Conservation (phyloP, 2,329 filamentous ascomycete genomes). For the Ophiocordyceps camponoti-floridani region DNA sequence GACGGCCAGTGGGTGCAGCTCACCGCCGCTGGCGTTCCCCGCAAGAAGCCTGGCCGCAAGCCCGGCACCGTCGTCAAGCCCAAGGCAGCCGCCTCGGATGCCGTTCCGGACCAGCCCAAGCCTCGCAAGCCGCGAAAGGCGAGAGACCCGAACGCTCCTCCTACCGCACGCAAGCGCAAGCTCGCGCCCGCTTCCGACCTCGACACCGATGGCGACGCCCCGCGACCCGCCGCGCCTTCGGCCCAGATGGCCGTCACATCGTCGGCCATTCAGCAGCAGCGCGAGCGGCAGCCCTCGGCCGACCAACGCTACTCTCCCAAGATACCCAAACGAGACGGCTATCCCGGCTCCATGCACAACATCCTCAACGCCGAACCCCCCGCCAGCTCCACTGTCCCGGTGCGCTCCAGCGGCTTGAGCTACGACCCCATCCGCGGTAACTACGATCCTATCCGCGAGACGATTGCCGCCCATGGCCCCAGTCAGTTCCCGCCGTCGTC, state of each 20-base stretch:
- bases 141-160: constrained; percentile 38
- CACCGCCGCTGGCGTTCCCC: constrained; percentile 37
- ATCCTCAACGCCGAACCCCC: constrained; percentile 34
- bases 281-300: constrained; percentile 9
- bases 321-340: constrained; percentile 31
- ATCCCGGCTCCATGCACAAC: constrained; percentile 33
- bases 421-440: constrained; percentile 83
- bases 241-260: constrained; percentile 6
- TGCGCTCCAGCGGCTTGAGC: constrained; percentile 57
- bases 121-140: constrained; percentile 36
- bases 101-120: constrained; percentile 22
- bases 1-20: constrained; percentile 27
- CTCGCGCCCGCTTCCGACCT: constrained; percentile 19
- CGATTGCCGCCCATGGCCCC: constrained; percentile 34
- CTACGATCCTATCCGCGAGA: constrained; percentile 46
- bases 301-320: constrained; percentile 22
- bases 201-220: constrained; percentile 15
- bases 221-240: constrained; percentile 13
- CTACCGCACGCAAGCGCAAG: constrained; percentile 37
- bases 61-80: constrained; percentile 36
- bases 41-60: constrained; percentile 49
- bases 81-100: constrained; percentile 16
- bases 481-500: constrained; percentile 26
- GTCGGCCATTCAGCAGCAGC: constrained; percentile 3
- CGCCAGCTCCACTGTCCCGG: constrained; percentile 23